Evolutionary conservation across 371 early-diverging fungal genomes (phyloP).

Genomic region (Gilbertella persicaria): DNA sequence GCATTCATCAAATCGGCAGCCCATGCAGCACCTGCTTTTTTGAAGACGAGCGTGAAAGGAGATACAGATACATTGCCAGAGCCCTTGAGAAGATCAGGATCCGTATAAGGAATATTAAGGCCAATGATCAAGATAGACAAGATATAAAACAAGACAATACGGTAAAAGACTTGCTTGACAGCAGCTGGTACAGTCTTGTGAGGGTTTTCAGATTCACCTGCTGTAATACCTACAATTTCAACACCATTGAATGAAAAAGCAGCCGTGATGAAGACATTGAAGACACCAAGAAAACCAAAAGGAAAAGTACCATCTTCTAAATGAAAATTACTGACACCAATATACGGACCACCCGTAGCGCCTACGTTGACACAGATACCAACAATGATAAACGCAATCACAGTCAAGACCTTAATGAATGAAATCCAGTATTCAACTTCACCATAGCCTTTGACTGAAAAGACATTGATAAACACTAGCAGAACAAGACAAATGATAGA

Average conservation of each 20-base stretch:
- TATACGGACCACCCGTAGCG: slow-evolving; percentile 29
- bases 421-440: slow-evolving; percentile 59
- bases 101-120: slow-evolving; percentile 63
- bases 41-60: slow-evolving; percentile 71
- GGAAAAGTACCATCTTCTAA: slow-evolving; percentile 70
- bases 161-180: slow-evolving; percentile 70
- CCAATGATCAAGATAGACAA: slow-evolving; percentile 72
- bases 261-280: slow-evolving; percentile 69
- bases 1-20: slow-evolving; percentile 79
- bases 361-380: slow-evolving; percentile 69
- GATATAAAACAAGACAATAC: slow-evolving; percentile 75
- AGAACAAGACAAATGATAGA: slow-evolving; percentile 51
- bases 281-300: slow-evolving; percentile 66
- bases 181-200: slow-evolving; percentile 70
- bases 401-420: slow-evolving; percentile 52
- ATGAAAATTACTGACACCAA: slow-evolving; percentile 61
- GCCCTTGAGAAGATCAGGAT: slow-evolving; percentile 46
- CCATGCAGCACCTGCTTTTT: slow-evolving; percentile 61
- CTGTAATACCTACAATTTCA: slow-evolving; percentile 72
- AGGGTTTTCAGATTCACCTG: slow-evolving; percentile 69
- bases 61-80: slow-evolving; percentile 53
- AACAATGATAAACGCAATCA: slow-evolving; percentile 69
- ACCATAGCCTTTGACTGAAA: slow-evolving; percentile 66
- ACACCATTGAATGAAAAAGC: slow-evolving; percentile 85
- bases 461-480: slow-evolving; percentile 58